Evolutionary conservation across 129 eudicot species (phyloP), one percentile per base, ranked within the genome.

Genomic region (Lonicera japonica): DNA sequence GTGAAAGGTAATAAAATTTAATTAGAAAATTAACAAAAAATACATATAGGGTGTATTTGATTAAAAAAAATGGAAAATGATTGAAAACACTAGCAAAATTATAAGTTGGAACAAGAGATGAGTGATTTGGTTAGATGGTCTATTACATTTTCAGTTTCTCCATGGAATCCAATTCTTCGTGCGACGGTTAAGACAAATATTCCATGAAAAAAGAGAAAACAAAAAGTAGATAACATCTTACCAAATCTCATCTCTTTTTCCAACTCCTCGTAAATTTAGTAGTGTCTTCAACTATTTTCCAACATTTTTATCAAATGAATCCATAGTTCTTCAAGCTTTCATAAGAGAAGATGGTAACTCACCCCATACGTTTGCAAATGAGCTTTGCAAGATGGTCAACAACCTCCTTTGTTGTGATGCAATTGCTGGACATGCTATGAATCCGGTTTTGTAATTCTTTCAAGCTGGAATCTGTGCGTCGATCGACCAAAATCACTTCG

Each of bases 301-400:
- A 6, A 2, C 36, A 1, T 29, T 29, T 29, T 29, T 29, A 29
- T 29, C 4, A 29, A 29, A 29, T 6, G 36, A 2, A 29, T 6
- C 36, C 36, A 29, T 29, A 29, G 36, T 29, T 29, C 36, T 29
- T 1, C 36, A 29, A 29, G 36, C 36, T 29, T 29, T 29, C 36
- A 29, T 6, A 29, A 29, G 6, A 29, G 2, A 6, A 29, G 36
- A 2, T 29, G 2, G 6, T 50, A 24, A 69, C 80, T 88, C 68
- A 92, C 98, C 96, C 96, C 96, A 87, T 80, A 58, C 61, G 80
- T 63, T 68, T 76, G 74, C 88, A 82, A 17, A 85, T 82, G 40
- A 92, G 83, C 70, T 83, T 82, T 67, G 98, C 95, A 54, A 92
- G 86, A 74, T 80, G 88, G 24, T 92, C 91, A 76, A 85, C 96